Evolutionary conservation across 352 stramenopile genomes (phyloP), one percentile per base, ranked within the genome.

Genomic region (Pythium oligandrum): DNA sequence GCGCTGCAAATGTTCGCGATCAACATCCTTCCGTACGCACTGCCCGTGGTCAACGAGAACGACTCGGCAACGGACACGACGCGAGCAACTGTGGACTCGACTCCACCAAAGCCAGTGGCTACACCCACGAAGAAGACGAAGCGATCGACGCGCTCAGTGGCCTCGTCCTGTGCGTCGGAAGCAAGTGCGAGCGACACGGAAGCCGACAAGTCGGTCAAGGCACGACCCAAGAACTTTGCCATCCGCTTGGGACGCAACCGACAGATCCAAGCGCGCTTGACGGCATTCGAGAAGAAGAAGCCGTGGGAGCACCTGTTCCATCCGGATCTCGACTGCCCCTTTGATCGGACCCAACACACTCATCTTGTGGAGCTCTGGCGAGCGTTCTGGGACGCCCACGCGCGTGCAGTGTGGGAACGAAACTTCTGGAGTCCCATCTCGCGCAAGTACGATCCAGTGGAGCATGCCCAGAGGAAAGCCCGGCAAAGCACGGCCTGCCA

Each of bases 361-460:
- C 43, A 26, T 9, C 10, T 48, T 7, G 43, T 1, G 10, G 31
- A n/a, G 43, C 12, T 10, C 6, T 48, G 43, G 43, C 43, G 43
- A 6, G n/a, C 6, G 11, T 48, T 48, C n/a, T 48, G 43, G 43
- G 10, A 17, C 7, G n/a, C 12, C 10, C 43, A 48, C n/a, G 43
- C 10, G 10, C 43, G 43, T 17, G 43, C 43, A 7, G 43, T 48
- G 43, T 48, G 43, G 43, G 43, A 48, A 17, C 43, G 43, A 7
- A 6, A 48, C 6, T 48, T 48, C n/a, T 48, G 43, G 43, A 17
- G 6, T n/a, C 43, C 43, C 39, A n/a, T 43, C 9, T 43, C 39
- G 9, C 39, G 39, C 9, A n/a, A 12, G 9, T n/a, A 12, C 39
- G 39, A 43, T n/a, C 39, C 39, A n/a, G 39, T 12, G 39, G 12